Evolutionary conservation across 2,329 filamentous ascomycete species (phyloP).

Genomic region (Thelonectria discophora): DNA sequence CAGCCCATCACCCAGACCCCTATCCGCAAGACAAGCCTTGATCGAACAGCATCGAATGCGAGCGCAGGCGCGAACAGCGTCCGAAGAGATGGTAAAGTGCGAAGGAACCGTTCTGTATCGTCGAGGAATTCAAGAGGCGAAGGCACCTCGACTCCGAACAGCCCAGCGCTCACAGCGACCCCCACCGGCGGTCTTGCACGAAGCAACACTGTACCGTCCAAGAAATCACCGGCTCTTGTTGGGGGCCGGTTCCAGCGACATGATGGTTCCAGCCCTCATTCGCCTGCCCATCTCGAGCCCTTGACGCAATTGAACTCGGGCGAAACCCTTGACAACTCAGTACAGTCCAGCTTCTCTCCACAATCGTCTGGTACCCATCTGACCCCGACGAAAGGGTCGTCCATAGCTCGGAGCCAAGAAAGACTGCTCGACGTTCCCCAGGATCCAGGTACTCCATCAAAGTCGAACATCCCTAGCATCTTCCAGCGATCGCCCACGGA

Average conservation of each 20-base stretch:
- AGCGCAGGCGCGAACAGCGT: constrained; percentile 90
- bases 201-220: constrained; percentile 94
- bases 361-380: constrained; percentile 40
- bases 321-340: constrained; percentile 35
- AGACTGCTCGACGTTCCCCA: constrained; percentile 55
- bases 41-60: constrained; percentile 81
- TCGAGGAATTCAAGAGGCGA: constrained; percentile 86
- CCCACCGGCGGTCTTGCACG: constrained; percentile 65
- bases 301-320: constrained; percentile 47
- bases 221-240: constrained; percentile 79
- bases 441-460: constrained; percentile 63
- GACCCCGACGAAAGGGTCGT: constrained; percentile 42
- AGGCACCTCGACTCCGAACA: constrained; percentile 74
- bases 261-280: constrained; percentile 44
- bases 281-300: constrained; percentile 50
- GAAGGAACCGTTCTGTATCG: constrained; percentile 90
- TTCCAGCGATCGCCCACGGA: constrained; percentile 74
- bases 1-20: constrained; percentile 58
- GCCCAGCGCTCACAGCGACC: constrained; percentile 63
- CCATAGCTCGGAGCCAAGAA: constrained; percentile 59
- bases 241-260: constrained; percentile 69
- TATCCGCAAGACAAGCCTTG: constrained; percentile 60
- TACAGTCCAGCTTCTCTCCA: constrained; percentile 44
- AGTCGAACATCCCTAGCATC: constrained; percentile 73
- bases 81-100: constrained; percentile 78